Base-by-base conservation (phyloP, 1,284 basidiomycete species). In the Lentinula novae-zelandiae region DNA sequence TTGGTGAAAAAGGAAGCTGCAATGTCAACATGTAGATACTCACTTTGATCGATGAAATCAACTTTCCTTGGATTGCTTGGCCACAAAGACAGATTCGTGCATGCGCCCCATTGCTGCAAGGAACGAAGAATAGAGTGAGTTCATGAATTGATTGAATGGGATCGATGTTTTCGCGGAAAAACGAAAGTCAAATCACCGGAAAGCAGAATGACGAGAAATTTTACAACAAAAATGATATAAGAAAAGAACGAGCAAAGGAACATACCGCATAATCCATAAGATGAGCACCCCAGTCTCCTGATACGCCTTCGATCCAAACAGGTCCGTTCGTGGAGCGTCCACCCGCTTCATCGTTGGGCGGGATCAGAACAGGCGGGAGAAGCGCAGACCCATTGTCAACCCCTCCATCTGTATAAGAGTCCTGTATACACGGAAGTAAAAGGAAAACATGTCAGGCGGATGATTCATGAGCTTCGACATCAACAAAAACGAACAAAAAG, bases 181-280 rank as follows among this genome's bases (percentile, higher is more conserved):
- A 27, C 22, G 22, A 22, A 3, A 22, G 22, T 10, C 3, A 36
- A 36, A 36, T 9, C 12, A 9, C 12, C 27, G 5, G 33, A 34
- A 50, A 33, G 13, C 17, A 46, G 44, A 46, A 46, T n/a, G 17
- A 46, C 44, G n/a, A n/a, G 17, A 46, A 13, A 9, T 0, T 46
- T 22, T 46, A 5, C 4, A 22, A 22, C 20, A 9, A n/a, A 17
- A 53, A 50, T 53, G 33, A 34, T 33, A 22, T 36, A 44, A 10
- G 42, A 20, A 20, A 53, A 17, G 3, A 34, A 33, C 12, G 5
- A 53, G 12, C 36, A 31, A 42, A 36, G 36, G 53, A 40, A 36
- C 40, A 48, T 61, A 75, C 73, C 8, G 75, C 75, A 60, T 76
- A 76, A 60, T 75, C 74, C 69, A 70, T 75, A 17, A 75, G 65